Base-by-base conservation (phyloP, 2,329 filamentous ascomycete genomes). In the Botryotinia narcissicola region DNA sequence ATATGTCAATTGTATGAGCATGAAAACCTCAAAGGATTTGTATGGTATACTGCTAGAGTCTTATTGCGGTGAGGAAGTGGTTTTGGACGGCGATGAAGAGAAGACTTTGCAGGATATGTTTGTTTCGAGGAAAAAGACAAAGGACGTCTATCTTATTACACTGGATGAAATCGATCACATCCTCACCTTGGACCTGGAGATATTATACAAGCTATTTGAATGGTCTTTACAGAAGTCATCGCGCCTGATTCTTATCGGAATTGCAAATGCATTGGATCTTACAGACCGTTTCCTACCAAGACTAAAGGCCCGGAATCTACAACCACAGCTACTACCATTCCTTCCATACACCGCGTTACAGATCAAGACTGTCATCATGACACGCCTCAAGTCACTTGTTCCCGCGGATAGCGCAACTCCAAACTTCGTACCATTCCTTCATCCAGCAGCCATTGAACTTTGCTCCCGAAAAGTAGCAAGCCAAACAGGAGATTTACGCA, bases 121-220 rank as follows among this genome's bases (percentile, higher is more conserved):
- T 80, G 83, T 92, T 64, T 86, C 90, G 44, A 89, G 86, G 81
- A 88, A 87, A 76, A 87, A 85, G 75, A 63, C 37, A 4, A 82
- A 84, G 3, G 84, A 86, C 29, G 87, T 93, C 20, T 97, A 92
- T 80, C 82, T 98, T n/a, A 90, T 99, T 44, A 92, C 94, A 1
- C 85, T 99, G 73, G 96, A 99, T 80, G 96, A 99, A 83, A 95
- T 99, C 74, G 96, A 99, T 80, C 93, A 97, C 80, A 90, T 99
- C 68, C 86, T 99, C 59, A 95, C 93, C 1, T 86, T 97, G 76
- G 95, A 98, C 78, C 85, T 96, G 74, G 94, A 97, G 78, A 92
- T 96, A 72, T 86, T 99, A 22, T 98, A 98, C 83, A 92, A 90
- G 75, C 86, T 99, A n/a, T 98, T 99, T 78, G 95, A 98, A 81